Conservation (phyloP, 129 eudicot genomes). For the Saussurea involucrata region DNA sequence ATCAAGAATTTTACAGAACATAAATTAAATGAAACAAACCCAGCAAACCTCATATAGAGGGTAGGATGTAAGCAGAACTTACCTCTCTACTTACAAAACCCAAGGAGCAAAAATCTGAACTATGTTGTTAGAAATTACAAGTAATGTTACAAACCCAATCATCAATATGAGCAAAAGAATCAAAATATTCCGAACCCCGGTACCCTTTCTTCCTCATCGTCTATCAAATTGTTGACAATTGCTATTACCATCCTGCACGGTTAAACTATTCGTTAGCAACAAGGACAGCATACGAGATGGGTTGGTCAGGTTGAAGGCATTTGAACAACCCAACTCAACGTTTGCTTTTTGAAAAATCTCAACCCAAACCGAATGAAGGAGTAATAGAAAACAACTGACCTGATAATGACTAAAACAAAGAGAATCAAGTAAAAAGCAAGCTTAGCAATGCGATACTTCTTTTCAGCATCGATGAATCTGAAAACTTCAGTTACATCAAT, state of each 20-base stretch:
- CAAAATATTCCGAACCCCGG: constrained; percentile 30
- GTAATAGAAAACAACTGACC: constrained; percentile 36
- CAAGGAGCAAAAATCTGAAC: neutral
- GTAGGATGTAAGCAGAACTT: neutral
- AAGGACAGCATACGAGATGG: no score
- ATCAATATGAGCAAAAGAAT: neutral
- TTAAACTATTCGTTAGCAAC: neutral
- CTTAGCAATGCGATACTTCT: constrained; percentile 63
- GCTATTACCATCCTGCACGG: constrained; percentile 45
- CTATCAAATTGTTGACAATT: constrained; percentile 40
- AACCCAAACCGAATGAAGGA: no score
- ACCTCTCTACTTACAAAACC: neutral
- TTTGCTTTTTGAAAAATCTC: no score
- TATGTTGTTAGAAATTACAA: neutral
- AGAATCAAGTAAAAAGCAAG: constrained; percentile 56
- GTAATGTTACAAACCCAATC: constrained; percentile 11
- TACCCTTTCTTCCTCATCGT: constrained; percentile 38
- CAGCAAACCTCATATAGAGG: neutral
- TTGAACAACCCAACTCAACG: no score
- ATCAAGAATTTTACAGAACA: neutral
- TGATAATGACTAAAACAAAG: constrained; percentile 60
- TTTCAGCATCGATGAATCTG: constrained; percentile 54
- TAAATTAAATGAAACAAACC: neutral
- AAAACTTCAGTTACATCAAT: constrained; percentile 88
- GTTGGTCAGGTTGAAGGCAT: no score